phyloP scores from a whole-genome alignment of 108 stramenopile genomes.

The Mediolabrus comicus region DNA sequence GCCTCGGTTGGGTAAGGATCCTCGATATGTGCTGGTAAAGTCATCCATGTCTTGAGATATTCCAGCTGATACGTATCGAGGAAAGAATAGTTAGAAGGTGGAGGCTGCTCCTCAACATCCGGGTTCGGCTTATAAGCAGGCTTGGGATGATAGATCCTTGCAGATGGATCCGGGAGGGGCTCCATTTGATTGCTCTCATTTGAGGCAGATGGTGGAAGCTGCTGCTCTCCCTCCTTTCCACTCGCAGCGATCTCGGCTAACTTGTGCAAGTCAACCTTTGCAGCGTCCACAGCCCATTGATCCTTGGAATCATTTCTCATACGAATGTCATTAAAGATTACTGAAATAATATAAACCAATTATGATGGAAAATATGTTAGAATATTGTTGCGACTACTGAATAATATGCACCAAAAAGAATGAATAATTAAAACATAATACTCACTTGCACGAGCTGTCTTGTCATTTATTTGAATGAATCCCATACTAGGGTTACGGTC shows the following conservation, averaged over 20 bases:
- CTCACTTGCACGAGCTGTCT: background rate
- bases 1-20: conserved; percentile 35
- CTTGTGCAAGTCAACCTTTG: background rate
- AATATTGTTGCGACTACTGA: too few relatives aligned
- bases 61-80: background rate
- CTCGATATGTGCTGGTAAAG: conserved; percentile 16
- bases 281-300: background rate
- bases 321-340: background rate
- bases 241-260: background rate
- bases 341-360: background rate
- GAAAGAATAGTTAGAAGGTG: background rate
- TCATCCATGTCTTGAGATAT: conserved; percentile 33
- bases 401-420: too few relatives aligned
- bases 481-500: background rate
- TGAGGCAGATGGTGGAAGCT: too few relatives aligned
- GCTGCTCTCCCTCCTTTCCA: background rate
- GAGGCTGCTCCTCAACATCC: too few relatives aligned
- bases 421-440: too few relatives aligned
- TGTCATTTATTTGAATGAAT: background rate
- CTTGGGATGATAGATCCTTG: background rate
- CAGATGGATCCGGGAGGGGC: background rate
- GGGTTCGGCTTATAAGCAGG: too few relatives aligned
- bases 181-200: too few relatives aligned
- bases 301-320: background rate
- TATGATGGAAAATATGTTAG: too few relatives aligned